These are phyloP conservation scores for Saksenaea vasiformis DNA, from an alignment of 371 early-diverging fungal species.

Conservation along the genomic window DNA sequence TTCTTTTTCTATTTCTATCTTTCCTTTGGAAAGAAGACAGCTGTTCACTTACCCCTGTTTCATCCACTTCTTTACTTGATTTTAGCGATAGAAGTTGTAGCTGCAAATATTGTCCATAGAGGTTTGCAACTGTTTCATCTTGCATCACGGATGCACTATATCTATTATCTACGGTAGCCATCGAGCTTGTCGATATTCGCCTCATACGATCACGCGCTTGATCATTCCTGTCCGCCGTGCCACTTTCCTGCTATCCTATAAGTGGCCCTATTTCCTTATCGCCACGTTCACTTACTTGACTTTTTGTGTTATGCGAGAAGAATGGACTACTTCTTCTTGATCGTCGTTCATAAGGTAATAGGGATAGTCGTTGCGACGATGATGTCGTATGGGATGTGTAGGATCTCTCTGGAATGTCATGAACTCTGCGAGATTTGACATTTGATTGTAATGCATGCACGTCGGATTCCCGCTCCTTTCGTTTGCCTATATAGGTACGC, in stretches of 20 bases:
- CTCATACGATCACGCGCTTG: background rate
- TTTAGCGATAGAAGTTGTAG: constrained; percentile 8
- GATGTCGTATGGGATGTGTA: background rate
- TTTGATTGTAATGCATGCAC: background rate
- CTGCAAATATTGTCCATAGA: constrained; percentile 12
- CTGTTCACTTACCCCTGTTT: background rate
- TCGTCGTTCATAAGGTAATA: background rate
- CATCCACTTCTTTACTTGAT: background rate
- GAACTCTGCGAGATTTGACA: background rate
- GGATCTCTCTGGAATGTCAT: too few relatives aligned
- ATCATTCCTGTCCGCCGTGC: background rate
- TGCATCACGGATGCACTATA: background rate
- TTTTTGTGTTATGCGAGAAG: too few relatives aligned
- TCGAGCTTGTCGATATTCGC: background rate
- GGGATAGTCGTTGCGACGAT: background rate
- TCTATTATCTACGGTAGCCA: background rate
- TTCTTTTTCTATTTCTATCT: background rate
- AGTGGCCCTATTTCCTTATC: too few relatives aligned
- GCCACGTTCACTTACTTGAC: too few relatives aligned
- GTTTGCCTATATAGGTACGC: background rate
- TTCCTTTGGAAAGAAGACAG: too few relatives aligned
- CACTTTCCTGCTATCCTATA: background rate
- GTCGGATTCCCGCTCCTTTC: background rate
- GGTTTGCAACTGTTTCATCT: background rate
- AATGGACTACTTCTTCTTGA: background rate